Base-by-base conservation (phyloP, 306 rosid genomes). In the Rosa multiflora region DNA sequence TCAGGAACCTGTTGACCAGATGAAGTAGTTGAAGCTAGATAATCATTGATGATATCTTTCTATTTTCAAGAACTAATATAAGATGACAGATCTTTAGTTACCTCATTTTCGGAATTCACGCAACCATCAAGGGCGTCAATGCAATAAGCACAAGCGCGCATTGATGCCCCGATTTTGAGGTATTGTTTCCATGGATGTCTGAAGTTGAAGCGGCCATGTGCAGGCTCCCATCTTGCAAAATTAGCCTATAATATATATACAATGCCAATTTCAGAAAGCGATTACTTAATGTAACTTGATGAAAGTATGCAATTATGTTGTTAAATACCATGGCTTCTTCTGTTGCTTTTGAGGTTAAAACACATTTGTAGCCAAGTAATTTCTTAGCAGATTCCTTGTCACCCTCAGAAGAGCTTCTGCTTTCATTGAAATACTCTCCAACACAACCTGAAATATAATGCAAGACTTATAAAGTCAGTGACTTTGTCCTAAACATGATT, bases 171-270 rank as follows among this genome's bases (percentile, higher is more conserved):
- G 4, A 95, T 83, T 84, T 91, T 85, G 17, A 91, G 90, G 84
- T 95, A 91, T 66, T 85, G 91, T 47, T 83, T 88, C 98, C 98
- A 95, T 3, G 98, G 99, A n/a, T 95, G 99, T 15, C 90, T 78
- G 18, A 93, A 95, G 82, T 82, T 87, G 85, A 95, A 95, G 42
- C 82, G 76, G n/a, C 98, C 96, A 11, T 91, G 98, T 0, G 88
- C 87, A 1, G 97, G 98, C 43, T 95, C 99, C 99, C 99, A 95
- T 84, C 90, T 85, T 4, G 97, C 97, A 52, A 93, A 87, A 78
- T 89, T 95, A 5, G 98, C 98, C 99, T 95, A 14, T 55, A 68
- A 42, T 35, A 32, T n/a, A 71, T 23, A 68, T 26, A 70, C 32
- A 68, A 29, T 47, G 67, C 43, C 56, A 71, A 10, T 17, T n/a